Conservation (phyloP, 345 rosid species). For the Salix purpurea region DNA sequence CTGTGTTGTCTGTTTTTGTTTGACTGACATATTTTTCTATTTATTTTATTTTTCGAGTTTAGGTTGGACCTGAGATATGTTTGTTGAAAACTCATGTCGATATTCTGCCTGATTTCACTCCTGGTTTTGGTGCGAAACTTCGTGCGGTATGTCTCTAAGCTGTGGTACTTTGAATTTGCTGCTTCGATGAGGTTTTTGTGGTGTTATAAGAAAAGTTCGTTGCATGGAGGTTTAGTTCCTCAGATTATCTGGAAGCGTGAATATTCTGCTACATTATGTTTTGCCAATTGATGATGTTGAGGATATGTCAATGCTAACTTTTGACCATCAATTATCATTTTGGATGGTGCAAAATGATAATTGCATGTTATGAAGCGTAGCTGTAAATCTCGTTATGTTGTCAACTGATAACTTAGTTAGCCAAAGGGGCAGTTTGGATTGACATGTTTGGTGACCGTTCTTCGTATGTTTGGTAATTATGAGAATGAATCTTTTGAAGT, state of each 20-base stretch:
- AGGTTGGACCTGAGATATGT: constrained; percentile 98
- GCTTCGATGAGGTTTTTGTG: background rate
- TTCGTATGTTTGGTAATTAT: background rate
- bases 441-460: background rate
- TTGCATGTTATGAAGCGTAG: background rate
- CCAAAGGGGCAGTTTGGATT: background rate
- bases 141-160: constrained; percentile 49
- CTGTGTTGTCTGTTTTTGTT: background rate
- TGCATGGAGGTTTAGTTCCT: background rate
- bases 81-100: constrained; percentile 94
- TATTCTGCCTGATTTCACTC: constrained; percentile 87
- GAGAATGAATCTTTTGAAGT: background rate
- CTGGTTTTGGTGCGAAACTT: constrained; percentile 83
- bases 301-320: background rate
- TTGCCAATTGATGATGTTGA: background rate
- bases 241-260: background rate
- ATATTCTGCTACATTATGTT: background rate
- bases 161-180: background rate
- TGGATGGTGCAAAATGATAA: background rate
- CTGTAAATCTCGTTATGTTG: background rate
- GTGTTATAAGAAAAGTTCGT: background rate
- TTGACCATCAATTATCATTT: background rate
- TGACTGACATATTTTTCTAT: background rate
- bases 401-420: background rate
- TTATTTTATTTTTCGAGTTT: constrained; percentile 10